phyloP scores from a whole-genome alignment of 2,329 filamentous ascomycete species.

The Pestalotiopsis fici region DNA sequence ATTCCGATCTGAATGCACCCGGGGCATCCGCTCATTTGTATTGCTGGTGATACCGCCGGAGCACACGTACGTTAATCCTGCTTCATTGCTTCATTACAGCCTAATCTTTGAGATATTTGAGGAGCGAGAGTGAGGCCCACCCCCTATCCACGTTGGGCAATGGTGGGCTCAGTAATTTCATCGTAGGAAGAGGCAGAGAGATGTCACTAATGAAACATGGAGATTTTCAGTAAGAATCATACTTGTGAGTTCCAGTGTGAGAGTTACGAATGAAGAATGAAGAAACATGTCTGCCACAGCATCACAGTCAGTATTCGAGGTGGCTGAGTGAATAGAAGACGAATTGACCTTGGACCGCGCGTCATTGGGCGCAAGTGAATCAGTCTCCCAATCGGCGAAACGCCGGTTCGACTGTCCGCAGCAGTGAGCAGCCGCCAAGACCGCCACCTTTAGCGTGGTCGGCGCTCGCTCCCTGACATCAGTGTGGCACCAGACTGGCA shows the following conservation, averaged over 20 bases:
- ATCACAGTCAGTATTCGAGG: not conserved
- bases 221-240: not conserved
- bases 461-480: constrained; percentile 1
- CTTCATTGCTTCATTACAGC: not conserved
- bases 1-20: not conserved
- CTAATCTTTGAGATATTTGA: not conserved
- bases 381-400: not conserved
- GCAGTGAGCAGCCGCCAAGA: not conserved
- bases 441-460: not conserved
- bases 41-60: not conserved
- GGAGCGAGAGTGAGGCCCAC: not conserved
- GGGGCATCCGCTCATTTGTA: not conserved
- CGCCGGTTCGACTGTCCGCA: not conserved
- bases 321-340: not conserved
- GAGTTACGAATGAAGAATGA: not conserved
- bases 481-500: not conserved
- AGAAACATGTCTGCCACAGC: not conserved
- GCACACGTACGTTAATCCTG: not conserved
- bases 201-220: not conserved
- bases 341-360: not conserved
- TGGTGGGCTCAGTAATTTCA: not conserved
- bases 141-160: not conserved
- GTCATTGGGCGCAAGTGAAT: not conserved
- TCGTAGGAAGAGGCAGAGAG: not conserved
- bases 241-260: not conserved